phyloP scores from a whole-genome alignment of 139 green algal species.

The Picochlorum sp. region DNA sequence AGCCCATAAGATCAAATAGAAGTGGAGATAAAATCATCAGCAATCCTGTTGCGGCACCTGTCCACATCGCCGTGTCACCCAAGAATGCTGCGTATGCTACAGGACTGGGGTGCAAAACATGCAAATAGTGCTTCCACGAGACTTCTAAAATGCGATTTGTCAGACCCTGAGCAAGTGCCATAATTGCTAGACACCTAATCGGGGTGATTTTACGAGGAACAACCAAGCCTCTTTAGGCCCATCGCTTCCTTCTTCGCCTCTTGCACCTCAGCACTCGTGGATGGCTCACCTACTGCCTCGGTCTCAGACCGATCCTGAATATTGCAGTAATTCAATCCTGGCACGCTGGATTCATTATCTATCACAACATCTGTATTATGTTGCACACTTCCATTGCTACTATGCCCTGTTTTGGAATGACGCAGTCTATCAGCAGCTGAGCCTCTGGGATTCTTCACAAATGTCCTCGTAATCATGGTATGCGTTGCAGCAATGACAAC shows the following conservation, averaged over 20 bases:
- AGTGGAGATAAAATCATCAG: slow-evolving; percentile 76
- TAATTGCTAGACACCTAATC: slow-evolving; percentile 83
- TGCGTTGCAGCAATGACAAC: slow-evolving; percentile 33
- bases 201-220: slow-evolving; percentile 50
- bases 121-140: slow-evolving; percentile 86
- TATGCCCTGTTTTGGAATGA: background rate
- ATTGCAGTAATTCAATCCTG: slow-evolving; percentile 29
- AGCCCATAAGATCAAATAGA: slow-evolving; percentile 73
- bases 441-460: slow-evolving; percentile 30
- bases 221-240: slow-evolving; percentile 35
- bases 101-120: slow-evolving; percentile 70
- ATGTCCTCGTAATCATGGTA: slow-evolving; percentile 28
- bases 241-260: slow-evolving; percentile 8
- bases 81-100: slow-evolving; percentile 70
- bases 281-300: background rate
- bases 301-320: background rate
- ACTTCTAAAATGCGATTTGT: slow-evolving; percentile 85
- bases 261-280: background rate
- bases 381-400: background rate
- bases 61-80: slow-evolving; percentile 80
- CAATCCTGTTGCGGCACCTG: slow-evolving; percentile 62
- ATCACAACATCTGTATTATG: background rate
- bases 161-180: slow-evolving; percentile 80
- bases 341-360: slow-evolving; percentile 18
- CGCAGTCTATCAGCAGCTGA: slow-evolving; percentile 10